A percentile compares a stretch with the other conserved stretches of the same genome.
phyloP scores from a whole-genome alignment of 129 eudicot species.

The Flaveria brownii region DNA sequence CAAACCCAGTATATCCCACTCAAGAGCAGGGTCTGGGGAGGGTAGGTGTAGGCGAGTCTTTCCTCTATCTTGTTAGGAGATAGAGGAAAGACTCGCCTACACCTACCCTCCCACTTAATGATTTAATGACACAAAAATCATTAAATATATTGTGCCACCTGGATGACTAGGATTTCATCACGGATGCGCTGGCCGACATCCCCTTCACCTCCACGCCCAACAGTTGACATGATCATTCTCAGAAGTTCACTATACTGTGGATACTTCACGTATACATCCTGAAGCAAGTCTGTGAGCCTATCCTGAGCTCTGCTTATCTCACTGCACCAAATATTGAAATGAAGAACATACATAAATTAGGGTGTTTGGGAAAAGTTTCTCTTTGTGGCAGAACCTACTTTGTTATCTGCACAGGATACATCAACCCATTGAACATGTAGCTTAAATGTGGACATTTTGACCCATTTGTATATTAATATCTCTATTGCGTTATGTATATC shows the following conservation, averaged over 20 bases:
- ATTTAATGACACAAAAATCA: not conserved
- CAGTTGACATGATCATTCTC: slow-evolving; percentile 51
- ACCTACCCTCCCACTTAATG: too few species aligned
- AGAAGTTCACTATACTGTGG: slow-evolving; percentile 47
- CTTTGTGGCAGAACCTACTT: slow-evolving; percentile 7
- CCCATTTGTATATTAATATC: not conserved
- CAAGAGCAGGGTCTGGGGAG: too few species aligned
- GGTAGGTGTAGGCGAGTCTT: too few species aligned
- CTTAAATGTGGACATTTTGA: not conserved
- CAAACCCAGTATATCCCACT: too few species aligned
- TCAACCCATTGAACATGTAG: slow-evolving; percentile 1
- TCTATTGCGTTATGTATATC: not conserved
- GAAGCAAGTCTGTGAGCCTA: slow-evolving; percentile 51
- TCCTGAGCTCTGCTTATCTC: slow-evolving; percentile 61
- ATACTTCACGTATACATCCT: slow-evolving; percentile 43
- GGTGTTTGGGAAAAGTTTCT: slow-evolving; percentile 10
- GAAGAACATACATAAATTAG: not conserved
- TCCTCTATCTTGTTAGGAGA: too few species aligned
- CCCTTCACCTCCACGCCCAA: slow-evolving; percentile 59
- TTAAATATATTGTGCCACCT: slow-evolving; percentile 32
- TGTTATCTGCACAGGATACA: slow-evolving; percentile 7
- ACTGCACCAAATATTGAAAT: slow-evolving; percentile 37
- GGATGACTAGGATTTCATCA: slow-evolving; percentile 53
- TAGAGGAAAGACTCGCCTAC: too few species aligned
- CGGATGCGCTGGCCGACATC: slow-evolving; percentile 56